These are phyloP conservation scores for Coniochaeta hoffmannii DNA, from an alignment of 2,329 filamentous ascomycete genomes.

Conservation along the genomic window DNA sequence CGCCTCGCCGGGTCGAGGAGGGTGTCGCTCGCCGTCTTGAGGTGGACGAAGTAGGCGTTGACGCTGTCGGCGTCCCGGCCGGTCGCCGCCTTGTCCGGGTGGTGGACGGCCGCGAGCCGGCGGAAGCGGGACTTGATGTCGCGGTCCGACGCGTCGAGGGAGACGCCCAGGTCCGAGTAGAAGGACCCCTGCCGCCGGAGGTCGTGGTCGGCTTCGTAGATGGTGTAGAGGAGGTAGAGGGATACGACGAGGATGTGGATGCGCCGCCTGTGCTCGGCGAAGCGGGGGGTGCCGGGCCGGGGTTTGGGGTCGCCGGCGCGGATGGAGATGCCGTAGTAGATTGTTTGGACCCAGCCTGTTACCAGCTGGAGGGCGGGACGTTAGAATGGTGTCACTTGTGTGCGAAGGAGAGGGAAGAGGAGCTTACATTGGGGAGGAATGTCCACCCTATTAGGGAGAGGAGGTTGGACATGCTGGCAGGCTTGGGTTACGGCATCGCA, in stretches of 20 bases:
- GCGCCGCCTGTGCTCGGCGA: conserved; percentile 65
- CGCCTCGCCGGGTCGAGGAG: conserved; percentile 68
- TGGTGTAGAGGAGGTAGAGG: conserved; percentile 80
- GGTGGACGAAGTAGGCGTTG: conserved; percentile 61
- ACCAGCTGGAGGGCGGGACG: conserved; percentile 53
- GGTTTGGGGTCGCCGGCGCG: conserved; percentile 82
- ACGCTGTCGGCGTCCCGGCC: conserved; percentile 22
- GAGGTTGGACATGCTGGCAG: conserved; percentile 37
- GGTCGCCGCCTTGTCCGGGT: conserved; percentile 79
- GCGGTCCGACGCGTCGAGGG: conserved; percentile 60
- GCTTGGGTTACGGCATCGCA: not conserved
- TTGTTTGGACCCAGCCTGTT: conserved; percentile 66
- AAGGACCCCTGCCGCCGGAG: conserved; percentile 66
- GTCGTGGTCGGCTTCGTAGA: conserved; percentile 85
- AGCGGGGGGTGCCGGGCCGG: conserved; percentile 59
- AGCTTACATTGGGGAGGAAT: conserved; percentile 45
- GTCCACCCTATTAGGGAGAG: conserved; percentile 50
- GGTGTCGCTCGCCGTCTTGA: conserved; percentile 78
- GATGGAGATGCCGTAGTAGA: conserved; percentile 84
- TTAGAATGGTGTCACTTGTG: conserved; percentile 8
- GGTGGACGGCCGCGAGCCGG: conserved; percentile 60
- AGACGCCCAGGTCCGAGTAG: conserved; percentile 69
- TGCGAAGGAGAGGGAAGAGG: conserved; percentile 3
- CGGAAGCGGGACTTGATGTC: conserved; percentile 81
- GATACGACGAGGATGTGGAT: conserved; percentile 80